Evolutionary conservation across 352 stramenopile species (phyloP).

Genomic region (Saprolegnia diclina): DNA sequence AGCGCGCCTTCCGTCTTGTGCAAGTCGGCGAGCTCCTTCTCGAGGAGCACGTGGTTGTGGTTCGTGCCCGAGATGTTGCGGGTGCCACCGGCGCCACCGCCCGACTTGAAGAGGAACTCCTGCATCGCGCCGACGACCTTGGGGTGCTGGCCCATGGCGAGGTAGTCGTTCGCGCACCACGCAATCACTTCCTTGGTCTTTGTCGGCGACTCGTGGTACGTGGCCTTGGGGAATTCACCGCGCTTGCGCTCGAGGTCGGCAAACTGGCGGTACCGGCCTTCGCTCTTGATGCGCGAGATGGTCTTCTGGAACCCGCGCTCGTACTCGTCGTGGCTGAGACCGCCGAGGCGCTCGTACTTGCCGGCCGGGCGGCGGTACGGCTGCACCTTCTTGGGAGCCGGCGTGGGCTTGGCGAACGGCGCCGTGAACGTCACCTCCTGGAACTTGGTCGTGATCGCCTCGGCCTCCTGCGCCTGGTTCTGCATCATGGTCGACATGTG

Average conservation of each 20-base stretch:
- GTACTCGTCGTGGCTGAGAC: slow-evolving; percentile 55
- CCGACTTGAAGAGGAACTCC: slow-evolving; percentile 70
- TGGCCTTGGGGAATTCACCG: slow-evolving; percentile 74
- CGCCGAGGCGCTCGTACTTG: slow-evolving; percentile 53
- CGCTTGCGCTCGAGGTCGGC: slow-evolving; percentile 82
- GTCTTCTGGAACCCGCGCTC: slow-evolving; percentile 64
- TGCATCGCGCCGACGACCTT: slow-evolving; percentile 83
- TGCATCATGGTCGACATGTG: slow-evolving; percentile 81
- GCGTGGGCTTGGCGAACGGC: slow-evolving; percentile 53
- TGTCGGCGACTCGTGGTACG: slow-evolving; percentile 60
- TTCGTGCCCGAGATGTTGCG: slow-evolving; percentile 90
- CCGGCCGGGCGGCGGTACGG: slow-evolving; percentile 29
- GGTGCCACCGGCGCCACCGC: slow-evolving; percentile 76
- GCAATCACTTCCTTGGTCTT: slow-evolving; percentile 79
- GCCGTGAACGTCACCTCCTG: slow-evolving; percentile 32
- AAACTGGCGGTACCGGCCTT: slow-evolving; percentile 85
- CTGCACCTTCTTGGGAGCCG: slow-evolving; percentile 44
- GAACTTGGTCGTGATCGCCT: slow-evolving; percentile 27
- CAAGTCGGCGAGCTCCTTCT: slow-evolving; percentile 76
- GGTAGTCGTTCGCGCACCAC: slow-evolving; percentile 89
- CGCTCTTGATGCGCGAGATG: slow-evolving; percentile 76
- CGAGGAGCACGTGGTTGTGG: slow-evolving; percentile 86
- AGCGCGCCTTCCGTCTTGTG: slow-evolving; percentile 82
- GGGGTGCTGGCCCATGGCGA: slow-evolving; percentile 87
- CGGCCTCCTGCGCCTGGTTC: slow-evolving; percentile 53